These are phyloP conservation scores for Barnettozyma sucrosica DNA, from an alignment of 805 yeast species.

Conservation along the genomic window DNA sequence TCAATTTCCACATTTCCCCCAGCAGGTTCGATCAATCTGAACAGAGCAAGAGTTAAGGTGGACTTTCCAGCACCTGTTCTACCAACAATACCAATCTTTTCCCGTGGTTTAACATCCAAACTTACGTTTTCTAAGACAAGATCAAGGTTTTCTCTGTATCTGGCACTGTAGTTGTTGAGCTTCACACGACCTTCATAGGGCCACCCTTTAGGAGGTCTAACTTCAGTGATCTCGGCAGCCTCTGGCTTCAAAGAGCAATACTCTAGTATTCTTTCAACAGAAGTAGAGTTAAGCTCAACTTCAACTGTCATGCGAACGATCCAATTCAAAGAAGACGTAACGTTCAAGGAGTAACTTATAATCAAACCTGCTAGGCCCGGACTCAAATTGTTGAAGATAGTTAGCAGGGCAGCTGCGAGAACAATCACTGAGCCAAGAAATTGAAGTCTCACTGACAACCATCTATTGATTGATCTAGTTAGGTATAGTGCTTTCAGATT, in stretches of 20 bases:
- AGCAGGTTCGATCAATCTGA: slow-evolving; percentile 76
- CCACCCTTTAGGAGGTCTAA: slow-evolving; percentile 70
- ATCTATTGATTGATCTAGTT: slow-evolving; percentile 59
- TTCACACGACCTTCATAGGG: slow-evolving; percentile 64
- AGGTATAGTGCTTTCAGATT: slow-evolving; percentile 72
- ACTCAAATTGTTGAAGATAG: slow-evolving; percentile 40
- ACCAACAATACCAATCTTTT: slow-evolving; percentile 93
- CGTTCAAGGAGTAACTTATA: slow-evolving; percentile 56
- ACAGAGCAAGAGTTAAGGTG: slow-evolving; percentile 75
- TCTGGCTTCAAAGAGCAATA: slow-evolving; percentile 67
- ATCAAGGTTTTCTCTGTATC: slow-evolving; percentile 78
- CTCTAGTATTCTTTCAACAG: slow-evolving; percentile 63
- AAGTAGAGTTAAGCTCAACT: slow-evolving; percentile 57
- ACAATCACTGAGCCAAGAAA: slow-evolving; percentile 54
- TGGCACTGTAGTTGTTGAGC: slow-evolving; percentile 71
- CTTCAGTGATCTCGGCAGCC: slow-evolving; percentile 67
- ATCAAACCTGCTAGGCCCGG: slow-evolving; percentile 61
- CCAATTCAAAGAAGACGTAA: slow-evolving; percentile 47
- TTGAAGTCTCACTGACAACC: slow-evolving; percentile 60
- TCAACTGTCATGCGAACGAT: slow-evolving; percentile 58
- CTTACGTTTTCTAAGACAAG: slow-evolving; percentile 67
- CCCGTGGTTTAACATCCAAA: slow-evolving; percentile 60
- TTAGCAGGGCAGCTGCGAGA: slow-evolving; percentile 43
- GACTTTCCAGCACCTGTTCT: slow-evolving; percentile 97
- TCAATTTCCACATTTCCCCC: slow-evolving; percentile 70